phyloP scores from a whole-genome alignment of 495 filamentous ascomycete species.

The Letharia lupina region DNA sequence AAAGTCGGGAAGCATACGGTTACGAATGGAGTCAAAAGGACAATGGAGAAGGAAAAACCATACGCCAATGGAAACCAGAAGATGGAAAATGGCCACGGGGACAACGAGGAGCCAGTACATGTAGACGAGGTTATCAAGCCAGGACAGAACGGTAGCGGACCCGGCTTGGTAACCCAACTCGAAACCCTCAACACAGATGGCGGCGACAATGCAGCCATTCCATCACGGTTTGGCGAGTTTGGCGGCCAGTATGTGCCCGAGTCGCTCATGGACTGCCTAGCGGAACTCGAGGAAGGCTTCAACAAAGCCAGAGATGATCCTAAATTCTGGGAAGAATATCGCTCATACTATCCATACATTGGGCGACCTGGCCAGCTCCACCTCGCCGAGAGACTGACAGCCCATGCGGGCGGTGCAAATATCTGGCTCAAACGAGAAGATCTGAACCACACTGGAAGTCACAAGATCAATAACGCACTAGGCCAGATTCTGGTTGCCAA shows the following conservation, averaged over 20 bases:
- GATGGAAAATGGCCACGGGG: slow-evolving; percentile 29
- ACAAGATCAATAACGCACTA: slow-evolving; percentile 97
- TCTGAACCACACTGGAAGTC: slow-evolving; percentile 75
- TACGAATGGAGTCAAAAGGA: slow-evolving; percentile 45
- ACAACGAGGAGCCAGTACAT: slow-evolving; percentile 34
- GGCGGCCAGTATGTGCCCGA: slow-evolving; percentile 99
- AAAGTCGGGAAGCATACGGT: slow-evolving; percentile 20
- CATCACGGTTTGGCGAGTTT: slow-evolving; percentile 89
- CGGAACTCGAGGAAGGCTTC: slow-evolving; percentile 88
- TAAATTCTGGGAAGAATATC: slow-evolving; percentile 93
- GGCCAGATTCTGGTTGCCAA: slow-evolving; percentile 80
- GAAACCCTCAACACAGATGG: slow-evolving; percentile 56
- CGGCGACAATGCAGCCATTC: slow-evolving; percentile 48
- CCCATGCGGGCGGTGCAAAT: slow-evolving; percentile 79
- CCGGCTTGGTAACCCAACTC: slow-evolving; percentile 62
- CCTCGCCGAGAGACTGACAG: slow-evolving; percentile 76
- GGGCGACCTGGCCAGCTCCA: slow-evolving; percentile 88
- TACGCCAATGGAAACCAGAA: slow-evolving; percentile 36
- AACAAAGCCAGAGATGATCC: slow-evolving; percentile 75
- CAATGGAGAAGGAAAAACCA: slow-evolving; percentile 42
- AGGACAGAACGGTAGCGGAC: slow-evolving; percentile 45
- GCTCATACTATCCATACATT: slow-evolving; percentile 97
- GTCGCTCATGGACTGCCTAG: slow-evolving; percentile 92
- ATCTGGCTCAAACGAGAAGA: slow-evolving; percentile 96
- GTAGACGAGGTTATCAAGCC: slow-evolving; percentile 58